phyloP scores from a whole-genome alignment of 2,329 filamentous ascomycete genomes.

The Podosphaera xanthii region DNA sequence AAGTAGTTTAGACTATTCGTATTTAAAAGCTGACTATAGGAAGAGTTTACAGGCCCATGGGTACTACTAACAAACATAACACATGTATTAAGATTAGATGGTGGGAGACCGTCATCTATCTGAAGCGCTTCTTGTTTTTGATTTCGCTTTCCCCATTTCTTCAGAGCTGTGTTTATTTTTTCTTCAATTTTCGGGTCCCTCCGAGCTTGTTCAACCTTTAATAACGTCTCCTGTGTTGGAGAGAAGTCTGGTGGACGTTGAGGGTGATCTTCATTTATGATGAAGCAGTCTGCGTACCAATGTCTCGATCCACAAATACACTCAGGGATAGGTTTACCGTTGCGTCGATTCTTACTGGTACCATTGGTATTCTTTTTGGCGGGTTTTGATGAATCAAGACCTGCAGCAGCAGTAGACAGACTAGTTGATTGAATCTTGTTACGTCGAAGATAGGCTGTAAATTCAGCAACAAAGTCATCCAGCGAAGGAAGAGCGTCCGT shows the following conservation, averaged over 20 bases:
- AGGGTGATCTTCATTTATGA: background rate
- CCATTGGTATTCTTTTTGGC: too few species aligned
- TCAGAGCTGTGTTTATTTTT: background rate
- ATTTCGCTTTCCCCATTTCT: background rate
- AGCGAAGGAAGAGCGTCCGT: too few species aligned
- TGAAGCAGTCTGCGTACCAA: background rate
- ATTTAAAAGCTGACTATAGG: background rate
- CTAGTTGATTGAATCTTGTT: too few species aligned
- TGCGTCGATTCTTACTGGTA: background rate
- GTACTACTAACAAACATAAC: background rate
- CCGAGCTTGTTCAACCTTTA: background rate
- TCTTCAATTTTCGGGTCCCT: background rate
- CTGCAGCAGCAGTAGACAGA: too few species aligned
- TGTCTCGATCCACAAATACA: background rate
- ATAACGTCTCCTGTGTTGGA: too few species aligned
- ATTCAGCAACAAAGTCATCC: too few species aligned
- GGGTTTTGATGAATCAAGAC: too few species aligned
- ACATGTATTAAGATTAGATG: background rate
- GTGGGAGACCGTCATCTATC: too few species aligned
- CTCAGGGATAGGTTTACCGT: background rate
- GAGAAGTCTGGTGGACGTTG: too few species aligned
- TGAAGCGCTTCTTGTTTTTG: background rate
- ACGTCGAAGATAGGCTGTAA: too few species aligned
- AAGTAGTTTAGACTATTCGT: too few species aligned
- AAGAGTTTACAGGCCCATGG: background rate